Evolutionary conservation across 192 early-diverging fungal genomes (phyloP), one percentile per base, ranked within the genome.

Genomic region (Entomortierella parvispora): DNA sequence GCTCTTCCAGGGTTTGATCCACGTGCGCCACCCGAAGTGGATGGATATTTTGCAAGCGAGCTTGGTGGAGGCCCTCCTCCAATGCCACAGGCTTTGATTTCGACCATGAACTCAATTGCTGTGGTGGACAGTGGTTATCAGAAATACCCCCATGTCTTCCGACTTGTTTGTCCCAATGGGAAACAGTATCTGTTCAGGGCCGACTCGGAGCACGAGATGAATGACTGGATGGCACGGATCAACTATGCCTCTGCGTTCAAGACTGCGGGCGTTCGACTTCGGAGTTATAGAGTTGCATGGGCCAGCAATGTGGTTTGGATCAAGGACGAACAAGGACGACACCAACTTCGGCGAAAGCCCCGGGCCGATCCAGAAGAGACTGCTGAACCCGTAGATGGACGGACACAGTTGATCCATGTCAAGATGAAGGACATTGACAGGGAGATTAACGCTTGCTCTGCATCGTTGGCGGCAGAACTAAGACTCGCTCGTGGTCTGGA

Each of bases 81-180:
- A 11, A 61, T 78, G 69, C 70, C 80, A 53, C 86, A 46, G 69
- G 74, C 74, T 0, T 18, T 93, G 42, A 71, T 89, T 8, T 87
- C 91, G 43, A 83, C 90, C 28, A 70, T 84, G 22, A 84, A 90
- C 46, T 88, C 90, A 11, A 86, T 94, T 26, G 88, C 89, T 18
- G 80, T 94, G 14, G 86, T 87, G 26, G 93, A 94, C 42, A 77
- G 86, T 12, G 80, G 65, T 7, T 94, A 94, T 77, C 86, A 69
- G 49, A 94, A 94, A 83, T 92, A 94, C 56, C 85, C 87, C n/a
- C 85, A 94, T 42, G 91, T 91, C n/a, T 92, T 93, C 71, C 87
- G 93, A 20, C 69, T 94, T 20, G 83, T 89, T 22, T 86, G 89
- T 5, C 88, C 84, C 6, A 88, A 92, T 44, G 89, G 89, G 26